Percentiles rank a stretch among this genome's conserved stretches.
Evolutionary conservation across 2,329 filamentous ascomycete species (phyloP).

Genomic region (Neoascochyta sp.): DNA sequence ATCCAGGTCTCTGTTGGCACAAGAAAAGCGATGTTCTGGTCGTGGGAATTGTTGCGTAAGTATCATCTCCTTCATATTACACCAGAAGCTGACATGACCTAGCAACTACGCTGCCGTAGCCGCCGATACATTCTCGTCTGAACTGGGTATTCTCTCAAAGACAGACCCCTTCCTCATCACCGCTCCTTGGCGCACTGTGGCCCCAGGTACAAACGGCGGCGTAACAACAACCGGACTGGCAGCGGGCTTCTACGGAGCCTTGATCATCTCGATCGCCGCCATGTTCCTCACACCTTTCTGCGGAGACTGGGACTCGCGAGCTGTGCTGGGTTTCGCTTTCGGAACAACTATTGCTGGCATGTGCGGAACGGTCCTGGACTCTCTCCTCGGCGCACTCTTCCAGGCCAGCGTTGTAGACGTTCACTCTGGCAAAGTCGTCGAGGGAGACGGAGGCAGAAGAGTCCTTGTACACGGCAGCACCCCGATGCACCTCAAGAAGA

Average conservation of each 20-base stretch:
- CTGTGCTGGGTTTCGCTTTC: slow-evolving; percentile 42
- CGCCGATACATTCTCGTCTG: slow-evolving; percentile 91
- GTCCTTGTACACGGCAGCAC: slow-evolving; percentile 42
- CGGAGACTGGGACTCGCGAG: slow-evolving; percentile 29
- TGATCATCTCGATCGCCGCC: slow-evolving; percentile 64
- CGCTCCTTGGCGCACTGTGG: slow-evolving; percentile 73
- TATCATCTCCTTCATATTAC: slow-evolving; percentile 1
- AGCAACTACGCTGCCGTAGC: slow-evolving; percentile 88
- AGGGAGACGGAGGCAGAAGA: slow-evolving; percentile 71
- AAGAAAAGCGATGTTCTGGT: slow-evolving; percentile 41
- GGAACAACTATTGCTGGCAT: slow-evolving; percentile 68
- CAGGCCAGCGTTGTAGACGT: slow-evolving; percentile 85
- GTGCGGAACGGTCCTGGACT: slow-evolving; percentile 80
- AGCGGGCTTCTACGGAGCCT: slow-evolving; percentile 70
- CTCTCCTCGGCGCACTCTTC: slow-evolving; percentile 75
- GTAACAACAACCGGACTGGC: slow-evolving; percentile 71
- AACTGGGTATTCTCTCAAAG: slow-evolving; percentile 84
- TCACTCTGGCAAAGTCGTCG: slow-evolving; percentile 79
- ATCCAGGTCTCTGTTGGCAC: slow-evolving; percentile 40
- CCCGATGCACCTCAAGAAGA: slow-evolving; percentile 28
- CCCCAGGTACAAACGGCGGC: slow-evolving; percentile 89
- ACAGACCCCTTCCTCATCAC: slow-evolving; percentile 80
- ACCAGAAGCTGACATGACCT: slow-evolving; percentile 38
- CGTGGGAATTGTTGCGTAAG: slow-evolving; percentile 48
- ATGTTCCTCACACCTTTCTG: slow-evolving; percentile 69